Conservation (phyloP, 306 rosid genomes). For the Cucurbita pepo region DNA sequence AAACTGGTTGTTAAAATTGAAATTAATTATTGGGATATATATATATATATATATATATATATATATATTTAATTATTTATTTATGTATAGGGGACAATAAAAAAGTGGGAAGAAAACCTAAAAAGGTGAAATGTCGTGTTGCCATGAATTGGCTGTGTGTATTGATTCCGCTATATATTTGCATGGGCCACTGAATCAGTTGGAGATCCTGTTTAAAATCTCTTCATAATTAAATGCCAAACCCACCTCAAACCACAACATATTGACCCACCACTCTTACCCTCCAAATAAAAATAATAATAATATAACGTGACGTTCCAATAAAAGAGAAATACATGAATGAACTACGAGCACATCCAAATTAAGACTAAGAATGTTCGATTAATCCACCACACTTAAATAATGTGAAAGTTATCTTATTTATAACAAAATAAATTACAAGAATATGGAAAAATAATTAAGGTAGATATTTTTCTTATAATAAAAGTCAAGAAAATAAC, state of each 20-base stretch:
- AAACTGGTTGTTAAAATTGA: background rate
- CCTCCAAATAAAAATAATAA: background rate
- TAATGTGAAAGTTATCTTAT: too few relatives aligned
- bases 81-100: background rate
- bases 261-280: conserved; percentile 1
- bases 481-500: too few relatives aligned
- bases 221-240: conserved; percentile 8
- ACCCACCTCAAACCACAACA: conserved; percentile 1
- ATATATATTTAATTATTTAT: too few relatives aligned
- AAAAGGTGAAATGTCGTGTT: conserved; percentile 4
- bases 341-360: too few relatives aligned
- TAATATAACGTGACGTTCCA: too few relatives aligned
- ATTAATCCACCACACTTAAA: too few relatives aligned
- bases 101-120: background rate
- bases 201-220: background rate
- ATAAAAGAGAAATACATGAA: too few relatives aligned
- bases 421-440: too few relatives aligned
- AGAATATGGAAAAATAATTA: too few relatives aligned
- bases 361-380: too few relatives aligned
- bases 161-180: conserved; percentile 48
- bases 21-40: background rate
- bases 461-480: too few relatives aligned
- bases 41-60: background rate
- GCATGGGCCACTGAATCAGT: conserved; percentile 58
- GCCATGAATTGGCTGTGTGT: conserved; percentile 22